Base-by-base conservation (phyloP, 306 rosid species). In the Carpinus viminea region DNA sequence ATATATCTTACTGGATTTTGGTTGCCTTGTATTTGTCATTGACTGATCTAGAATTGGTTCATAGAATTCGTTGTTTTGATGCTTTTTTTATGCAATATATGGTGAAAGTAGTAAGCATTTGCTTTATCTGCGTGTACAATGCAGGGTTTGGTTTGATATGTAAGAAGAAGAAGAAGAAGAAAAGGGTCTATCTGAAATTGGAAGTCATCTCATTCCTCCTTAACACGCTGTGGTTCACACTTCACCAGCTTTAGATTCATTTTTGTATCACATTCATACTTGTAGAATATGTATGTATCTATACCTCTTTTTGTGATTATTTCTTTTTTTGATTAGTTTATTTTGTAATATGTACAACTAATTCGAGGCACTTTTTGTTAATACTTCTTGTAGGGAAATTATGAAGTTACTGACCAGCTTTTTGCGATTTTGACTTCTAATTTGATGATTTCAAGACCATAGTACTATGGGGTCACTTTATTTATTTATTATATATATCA, bases 61-160 rank as follows among this genome's bases (percentile, higher is more conserved):
- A 66, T 26, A 20, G 71, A 36, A 66, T 66, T 66, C 28, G 3
- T 38, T 66, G 50, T 38, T 38, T 36, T 60, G 38, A n/a, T n/a
- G n/a, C n/a, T n/a, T n/a, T n/a, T n/a, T n/a, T n/a, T n/a, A n/a
- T n/a, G n/a, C n/a, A n/a, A n/a, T n/a, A n/a, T n/a, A n/a, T n/a
- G n/a, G n/a, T 4, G 18, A 66, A 66, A 66, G n/a, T 66, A 17
- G 50, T 10, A 17, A 36, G 71, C 50, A 66, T 38, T 66, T 46
- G 38, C 36, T 8, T 38, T 38, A 16, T 36, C 15, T 38, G 71
- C 28, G 3, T 64, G 4, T 66, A 46, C 50, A 18, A 7, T 66
- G 50, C 71, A 66, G 71, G 71, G 24, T 66, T 66, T 17, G 26
- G n/a, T n/a, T n/a, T n/a, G n/a, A n/a, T n/a, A n/a, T n/a, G n/a